phyloP scores from a whole-genome alignment of 805 yeast species.

The Candida michaelii region DNA sequence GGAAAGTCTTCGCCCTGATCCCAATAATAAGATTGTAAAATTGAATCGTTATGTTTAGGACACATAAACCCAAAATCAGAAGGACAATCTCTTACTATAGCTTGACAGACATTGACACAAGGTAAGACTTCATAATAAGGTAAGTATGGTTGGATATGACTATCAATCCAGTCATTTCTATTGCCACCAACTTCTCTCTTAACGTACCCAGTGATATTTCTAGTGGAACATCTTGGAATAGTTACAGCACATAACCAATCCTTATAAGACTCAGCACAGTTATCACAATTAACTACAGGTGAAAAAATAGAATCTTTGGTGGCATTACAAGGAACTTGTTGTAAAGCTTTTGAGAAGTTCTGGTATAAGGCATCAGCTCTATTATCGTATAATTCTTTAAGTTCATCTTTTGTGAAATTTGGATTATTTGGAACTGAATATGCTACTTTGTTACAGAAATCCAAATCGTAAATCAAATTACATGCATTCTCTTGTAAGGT shows the following conservation, averaged over 20 bases:
- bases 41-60: conserved; percentile 47
- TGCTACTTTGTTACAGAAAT: conserved; percentile 79
- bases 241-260: conserved; percentile 89
- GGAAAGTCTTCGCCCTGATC: conserved; percentile 29
- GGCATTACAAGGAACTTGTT: conserved; percentile 74
- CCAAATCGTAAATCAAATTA: conserved; percentile 68
- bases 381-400: conserved; percentile 54
- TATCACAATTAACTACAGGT: conserved; percentile 68
- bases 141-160: conserved; percentile 50
- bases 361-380: conserved; percentile 54
- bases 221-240: conserved; percentile 80
- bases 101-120: conserved; percentile 76
- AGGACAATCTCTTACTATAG: conserved; percentile 83
- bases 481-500: conserved; percentile 60
- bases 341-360: conserved; percentile 74
- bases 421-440: conserved; percentile 72
- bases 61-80: conserved; percentile 71
- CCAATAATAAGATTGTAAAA: conserved; percentile 46
- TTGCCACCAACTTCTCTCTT: conserved; percentile 49
- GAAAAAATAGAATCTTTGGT: conserved; percentile 67
- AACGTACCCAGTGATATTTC: conserved; percentile 43
- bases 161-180: conserved; percentile 60
- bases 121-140: conserved; percentile 81
- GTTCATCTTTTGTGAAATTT: conserved; percentile 15
- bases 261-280: conserved; percentile 70